A percentile compares a stretch with the other conserved stretches of the same genome.
These are phyloP conservation scores for Powellomyces hirtus DNA, from an alignment of 192 early-diverging fungal species.

Conservation along the genomic window DNA sequence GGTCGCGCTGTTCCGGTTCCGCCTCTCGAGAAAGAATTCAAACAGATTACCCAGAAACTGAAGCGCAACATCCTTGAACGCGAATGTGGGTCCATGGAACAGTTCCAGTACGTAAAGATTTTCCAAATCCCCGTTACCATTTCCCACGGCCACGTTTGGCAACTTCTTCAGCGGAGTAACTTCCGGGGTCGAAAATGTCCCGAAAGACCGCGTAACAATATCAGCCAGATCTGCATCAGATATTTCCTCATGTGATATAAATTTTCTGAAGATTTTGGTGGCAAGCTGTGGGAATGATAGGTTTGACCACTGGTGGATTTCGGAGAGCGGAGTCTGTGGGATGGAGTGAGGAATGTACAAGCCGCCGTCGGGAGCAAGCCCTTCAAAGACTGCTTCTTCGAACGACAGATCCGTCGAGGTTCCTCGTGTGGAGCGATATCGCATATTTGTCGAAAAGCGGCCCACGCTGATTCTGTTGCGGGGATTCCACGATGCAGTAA, in stretches of 20 bases:
- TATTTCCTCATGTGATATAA: conserved; percentile 78
- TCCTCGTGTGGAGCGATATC: conserved; percentile 89
- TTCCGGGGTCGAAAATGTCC: conserved; percentile 71
- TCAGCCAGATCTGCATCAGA: conserved; percentile 64
- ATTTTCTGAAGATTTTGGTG: conserved; percentile 76
- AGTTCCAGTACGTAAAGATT: conserved; percentile 73
- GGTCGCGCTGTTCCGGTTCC: conserved; percentile 46
- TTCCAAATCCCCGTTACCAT: background rate
- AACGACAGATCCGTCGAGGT: conserved; percentile 59
- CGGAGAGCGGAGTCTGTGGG: conserved; percentile 60
- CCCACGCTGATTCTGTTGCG: too few relatives aligned
- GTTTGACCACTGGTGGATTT: conserved; percentile 74
- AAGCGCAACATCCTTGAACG: conserved; percentile 97
- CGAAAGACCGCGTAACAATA: conserved; percentile 70
- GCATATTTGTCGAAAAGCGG: conserved; percentile 61
- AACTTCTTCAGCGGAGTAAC: conserved; percentile 77
- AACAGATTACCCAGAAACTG: conserved; percentile 97
- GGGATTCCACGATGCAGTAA: too few relatives aligned
- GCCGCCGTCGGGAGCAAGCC: conserved; percentile 90
- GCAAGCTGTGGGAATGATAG: conserved; percentile 83
- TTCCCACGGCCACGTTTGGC: conserved; percentile 46
- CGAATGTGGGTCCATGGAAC: conserved; percentile 96
- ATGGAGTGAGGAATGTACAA: conserved; percentile 88
- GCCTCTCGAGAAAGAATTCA: conserved; percentile 89
- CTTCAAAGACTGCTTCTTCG: conserved; percentile 88